These are phyloP conservation scores for Phytopythium helicoides DNA, from an alignment of 352 stramenopile species.

Conservation along the genomic window DNA sequence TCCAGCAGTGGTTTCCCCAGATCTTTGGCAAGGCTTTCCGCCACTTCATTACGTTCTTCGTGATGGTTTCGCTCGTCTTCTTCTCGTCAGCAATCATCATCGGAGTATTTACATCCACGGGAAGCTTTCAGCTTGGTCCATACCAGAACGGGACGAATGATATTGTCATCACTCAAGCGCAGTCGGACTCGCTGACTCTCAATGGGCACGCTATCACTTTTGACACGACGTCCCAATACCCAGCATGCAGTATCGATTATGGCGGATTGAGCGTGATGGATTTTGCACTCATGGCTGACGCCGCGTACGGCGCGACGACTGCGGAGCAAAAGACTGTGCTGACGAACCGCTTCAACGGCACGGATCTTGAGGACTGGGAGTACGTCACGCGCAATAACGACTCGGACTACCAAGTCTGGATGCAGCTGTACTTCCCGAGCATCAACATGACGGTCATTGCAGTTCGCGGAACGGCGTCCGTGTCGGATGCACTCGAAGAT, in stretches of 20 bases:
- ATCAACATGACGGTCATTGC: slow-evolving; percentile 84
- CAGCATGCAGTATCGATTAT: slow-evolving; percentile 70
- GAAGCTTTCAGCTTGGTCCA: slow-evolving; percentile 49
- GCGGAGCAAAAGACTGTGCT: slow-evolving; percentile 56
- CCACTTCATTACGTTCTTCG: slow-evolving; percentile 72
- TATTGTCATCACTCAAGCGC: slow-evolving; percentile 21
- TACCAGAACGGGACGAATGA: slow-evolving; percentile 42
- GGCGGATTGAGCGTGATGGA: slow-evolving; percentile 61
- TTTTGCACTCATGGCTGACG: slow-evolving; percentile 76
- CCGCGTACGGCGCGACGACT: slow-evolving; percentile 67
- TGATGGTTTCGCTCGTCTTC: slow-evolving; percentile 76
- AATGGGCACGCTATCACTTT: slow-evolving; percentile 47
- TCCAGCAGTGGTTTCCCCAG: slow-evolving; percentile 71
- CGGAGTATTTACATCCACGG: slow-evolving; percentile 62
- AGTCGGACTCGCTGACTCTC: slow-evolving; percentile 28
- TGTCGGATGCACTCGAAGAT: slow-evolving; percentile 76
- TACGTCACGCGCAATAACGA: slow-evolving; percentile 77
- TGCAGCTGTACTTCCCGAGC: slow-evolving; percentile 74
- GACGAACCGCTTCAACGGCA: slow-evolving; percentile 77
- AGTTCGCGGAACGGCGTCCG: slow-evolving; percentile 76
- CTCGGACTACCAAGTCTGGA: slow-evolving; percentile 72
- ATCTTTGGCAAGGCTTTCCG: slow-evolving; percentile 73
- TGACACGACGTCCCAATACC: slow-evolving; percentile 56
- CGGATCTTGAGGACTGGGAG: slow-evolving; percentile 59
- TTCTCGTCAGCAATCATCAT: slow-evolving; percentile 80